These are phyloP conservation scores for Linnemannia hyalina DNA, from an alignment of 192 early-diverging fungal species.

Conservation along the genomic window DNA sequence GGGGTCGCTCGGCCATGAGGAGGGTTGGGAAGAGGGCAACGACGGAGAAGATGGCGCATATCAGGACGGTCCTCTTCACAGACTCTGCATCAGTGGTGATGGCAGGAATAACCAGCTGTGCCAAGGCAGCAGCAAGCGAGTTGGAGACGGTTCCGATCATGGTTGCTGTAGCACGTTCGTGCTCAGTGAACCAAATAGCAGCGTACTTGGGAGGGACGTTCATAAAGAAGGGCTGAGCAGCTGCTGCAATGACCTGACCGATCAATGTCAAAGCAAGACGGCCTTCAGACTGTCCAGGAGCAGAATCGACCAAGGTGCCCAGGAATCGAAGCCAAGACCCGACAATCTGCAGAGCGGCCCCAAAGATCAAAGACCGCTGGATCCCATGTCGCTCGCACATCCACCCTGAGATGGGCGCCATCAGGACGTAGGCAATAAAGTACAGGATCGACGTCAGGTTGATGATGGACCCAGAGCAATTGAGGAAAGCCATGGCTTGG, in stretches of 20 bases:
- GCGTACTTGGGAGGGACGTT: slow-evolving; percentile 65
- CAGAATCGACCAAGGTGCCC: slow-evolving; percentile 38
- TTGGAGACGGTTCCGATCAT: slow-evolving; percentile 62
- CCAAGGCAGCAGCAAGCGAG: slow-evolving; percentile 60
- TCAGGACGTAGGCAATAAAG: slow-evolving; percentile 55
- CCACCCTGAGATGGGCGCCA: slow-evolving; percentile 53
- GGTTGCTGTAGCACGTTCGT: slow-evolving; percentile 57
- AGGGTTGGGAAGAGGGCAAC: slow-evolving; percentile 51
- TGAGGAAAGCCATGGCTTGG: slow-evolving; percentile 42
- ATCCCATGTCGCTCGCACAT: slow-evolving; percentile 54
- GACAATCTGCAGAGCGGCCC: slow-evolving; percentile 46
- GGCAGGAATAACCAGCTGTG: slow-evolving; percentile 57
- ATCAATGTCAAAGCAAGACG: slow-evolving; percentile 49
- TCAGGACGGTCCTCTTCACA: slow-evolving; percentile 37
- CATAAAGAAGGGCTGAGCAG: slow-evolving; percentile 66
- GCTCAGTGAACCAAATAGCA: slow-evolving; percentile 61
- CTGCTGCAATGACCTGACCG: slow-evolving; percentile 60
- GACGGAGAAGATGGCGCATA: slow-evolving; percentile 51
- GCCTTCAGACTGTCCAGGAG: slow-evolving; percentile 21
- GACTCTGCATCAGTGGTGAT: slow-evolving; percentile 35
- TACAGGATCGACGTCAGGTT: slow-evolving; percentile 58
- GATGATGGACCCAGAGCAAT: slow-evolving; percentile 30
- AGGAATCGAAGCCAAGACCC: slow-evolving; percentile 63
- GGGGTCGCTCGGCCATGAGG: slow-evolving; percentile 55
- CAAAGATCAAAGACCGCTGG: slow-evolving; percentile 51